Evolutionary conservation across 1,284 basidiomycete species (phyloP), one percentile per base, ranked within the genome.

Genomic region (Cutaneotrichosporon cavernicola): DNA sequence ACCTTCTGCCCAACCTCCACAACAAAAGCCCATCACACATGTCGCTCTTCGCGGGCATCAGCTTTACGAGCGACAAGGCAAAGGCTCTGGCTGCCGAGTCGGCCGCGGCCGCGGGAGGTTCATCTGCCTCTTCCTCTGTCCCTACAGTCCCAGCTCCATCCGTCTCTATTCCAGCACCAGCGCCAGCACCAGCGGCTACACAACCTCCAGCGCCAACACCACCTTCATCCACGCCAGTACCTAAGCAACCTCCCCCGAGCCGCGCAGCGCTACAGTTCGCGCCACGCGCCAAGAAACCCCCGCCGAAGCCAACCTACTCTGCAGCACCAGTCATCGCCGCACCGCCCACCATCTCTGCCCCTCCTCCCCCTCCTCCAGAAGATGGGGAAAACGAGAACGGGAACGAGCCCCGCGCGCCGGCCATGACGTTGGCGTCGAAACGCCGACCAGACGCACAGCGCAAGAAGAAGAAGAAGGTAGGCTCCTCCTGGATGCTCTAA

Each of bases 11-110:
- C 26, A 26, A 26, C 26, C 26, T 26, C 26, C 26, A 46, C 55
- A 14, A 49, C 55, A 40, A 13, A 40, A 34, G 26, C 22, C 53
- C 30, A 30, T n/a, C 5, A 52, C 22, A 34, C 58, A 79, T 79
- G 77, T 77, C 76, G 13, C 71, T 79, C 11, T 79, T 78, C 65
- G 72, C 76, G 50, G 78, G 78, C 43, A 79, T 79, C 67, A 78
- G 74, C 65, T 78, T 79, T 63, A 60, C 67, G 30, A 63, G 69
- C 8, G 59, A 67, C 16, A 65, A 64, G 60, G 70, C 68, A 8
- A 65, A 65, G 49, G 34, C 65, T 36, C 60, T 69, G 14, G 66
- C 67, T n/a, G 57, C 64, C n/a, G 67, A 64, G 61, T 38, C 51
- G 2, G 58, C 58, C n/a, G 55, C n/a, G 49, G 57, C 56, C 30